Conservation (phyloP, 2,329 filamentous ascomycete species). For the Phaeosphaeria sp. region DNA sequence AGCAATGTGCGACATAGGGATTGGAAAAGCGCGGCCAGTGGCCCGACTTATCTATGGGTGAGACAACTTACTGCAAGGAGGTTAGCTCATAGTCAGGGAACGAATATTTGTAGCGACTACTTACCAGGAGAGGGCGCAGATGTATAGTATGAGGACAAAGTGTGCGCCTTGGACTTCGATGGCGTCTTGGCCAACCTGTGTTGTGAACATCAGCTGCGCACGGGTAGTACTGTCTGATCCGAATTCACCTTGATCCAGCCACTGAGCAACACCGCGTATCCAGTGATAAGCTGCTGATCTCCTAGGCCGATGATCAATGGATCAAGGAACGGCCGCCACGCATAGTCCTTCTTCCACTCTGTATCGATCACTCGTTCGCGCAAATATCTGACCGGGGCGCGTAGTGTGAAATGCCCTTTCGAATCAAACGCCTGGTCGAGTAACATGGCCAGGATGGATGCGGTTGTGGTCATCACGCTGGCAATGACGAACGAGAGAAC, state of each 20-base stretch:
- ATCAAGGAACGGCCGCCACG: conserved; percentile 39
- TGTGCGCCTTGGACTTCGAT: conserved; percentile 38
- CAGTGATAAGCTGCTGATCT: conserved; percentile 42
- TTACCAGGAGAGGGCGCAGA: conserved; percentile 40
- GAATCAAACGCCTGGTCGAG: conserved; percentile 38
- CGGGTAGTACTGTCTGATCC: neutral
- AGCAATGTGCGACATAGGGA: no score
- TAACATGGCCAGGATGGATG: conserved; percentile 42
- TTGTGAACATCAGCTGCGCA: neutral
- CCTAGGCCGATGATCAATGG: conserved; percentile 41
- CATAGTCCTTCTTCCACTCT: conserved; percentile 39
- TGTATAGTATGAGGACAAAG: conserved; percentile 41
- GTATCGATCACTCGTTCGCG: conserved; percentile 32
- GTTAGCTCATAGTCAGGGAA: no score
- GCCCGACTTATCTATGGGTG: no score
- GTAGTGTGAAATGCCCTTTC: conserved; percentile 30
- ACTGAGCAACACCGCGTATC: conserved; percentile 39
- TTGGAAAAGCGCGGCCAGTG: no score
- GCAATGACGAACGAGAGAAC: conserved; percentile 40
- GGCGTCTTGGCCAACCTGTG: conserved; percentile 31
- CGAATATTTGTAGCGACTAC: no score
- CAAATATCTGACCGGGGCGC: conserved; percentile 28
- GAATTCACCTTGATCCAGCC: conserved; percentile 37
- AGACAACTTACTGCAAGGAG: no score
- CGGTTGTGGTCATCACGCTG: conserved; percentile 37